A percentile compares a stretch with the other conserved stretches of the same genome.
phyloP scores from a whole-genome alignment of 768 basidiomycete species.

The Suillus sp. region DNA sequence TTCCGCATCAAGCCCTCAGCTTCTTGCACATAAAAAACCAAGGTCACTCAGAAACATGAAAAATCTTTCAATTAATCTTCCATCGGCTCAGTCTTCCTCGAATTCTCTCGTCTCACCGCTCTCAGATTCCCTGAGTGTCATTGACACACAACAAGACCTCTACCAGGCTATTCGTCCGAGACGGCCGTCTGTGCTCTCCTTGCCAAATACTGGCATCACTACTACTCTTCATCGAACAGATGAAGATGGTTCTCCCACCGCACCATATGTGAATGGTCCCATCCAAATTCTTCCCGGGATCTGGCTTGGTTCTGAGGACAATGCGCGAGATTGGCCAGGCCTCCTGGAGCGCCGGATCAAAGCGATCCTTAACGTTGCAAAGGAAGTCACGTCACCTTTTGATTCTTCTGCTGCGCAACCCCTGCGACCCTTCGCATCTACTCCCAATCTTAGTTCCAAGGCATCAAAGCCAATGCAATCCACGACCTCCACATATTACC shows the following conservation, averaged over 20 bases:
- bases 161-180: conserved; percentile 44
- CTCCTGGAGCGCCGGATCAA: conserved; percentile 74
- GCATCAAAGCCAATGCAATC: conserved; percentile 31
- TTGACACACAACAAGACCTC: conserved; percentile 35
- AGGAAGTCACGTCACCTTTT: conserved; percentile 81
- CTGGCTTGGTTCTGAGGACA: conserved; percentile 92
- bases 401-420: conserved; percentile 50
- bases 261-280: conserved; percentile 81
- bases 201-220: conserved; percentile 54
- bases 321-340: conserved; percentile 78
- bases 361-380: conserved; percentile 88
- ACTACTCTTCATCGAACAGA: conserved; percentile 63
- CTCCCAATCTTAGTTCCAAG: conserved; percentile 55
- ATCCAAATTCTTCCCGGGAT: conserved; percentile 82
- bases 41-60: conserved; percentile 69
- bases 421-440: conserved; percentile 64
- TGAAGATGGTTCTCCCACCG: conserved; percentile 59
- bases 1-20: conserved; percentile 44
- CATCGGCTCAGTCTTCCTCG: conserved; percentile 60
- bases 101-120: conserved; percentile 46
- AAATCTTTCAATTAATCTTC: conserved; percentile 69
- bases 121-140: conserved; percentile 34
- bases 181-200: conserved; percentile 72
- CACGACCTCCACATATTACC: conserved; percentile 58
- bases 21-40: conserved; percentile 44